Evolutionary conservation across 345 rosid species (phyloP), one percentile per base, ranked within the genome.

Genomic region (Gossypium thurberi): DNA sequence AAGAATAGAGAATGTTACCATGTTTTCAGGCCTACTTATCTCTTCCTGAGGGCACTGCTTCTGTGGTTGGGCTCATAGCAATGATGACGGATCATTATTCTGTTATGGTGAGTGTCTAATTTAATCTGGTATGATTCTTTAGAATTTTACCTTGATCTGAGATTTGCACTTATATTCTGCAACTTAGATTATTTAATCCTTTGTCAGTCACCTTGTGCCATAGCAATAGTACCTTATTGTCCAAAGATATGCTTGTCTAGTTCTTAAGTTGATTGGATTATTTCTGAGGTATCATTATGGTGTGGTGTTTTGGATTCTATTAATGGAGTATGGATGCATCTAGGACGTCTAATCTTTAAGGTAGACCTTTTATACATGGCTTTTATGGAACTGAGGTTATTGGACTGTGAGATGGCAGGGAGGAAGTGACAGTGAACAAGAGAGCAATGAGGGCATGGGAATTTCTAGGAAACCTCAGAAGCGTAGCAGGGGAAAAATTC

Each of bases 11-110:
- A 17, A 44, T 55, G 53, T 10, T 25, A 10, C 23, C 10, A 17
- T 78, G n/a, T 78, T 77, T 79, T 82, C 86, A 91, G 97, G 97
- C 97, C 51, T 91, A 91, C 82, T 84, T 91, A 82, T 89, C 93
- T 82, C 97, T 91, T 82, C 93, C 94, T 37, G 90, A 86, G 75
- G 97, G 97, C 74, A 87, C 88, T 79, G 92, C 94, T 76, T 91
- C 97, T 55, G 88, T 85, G 73, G 89, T 90, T 81, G 97, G 97
- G 72, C 85, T 91, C 43, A 86, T 76, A 78, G 97, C 97, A 11
- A 89, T 91, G 97, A 91, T 89, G 97, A 91, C 94, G 2, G 97
- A 89, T 83, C 92, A 91, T 80, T 91, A 91, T 77, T 79, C 84
- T 76, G 82, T 84, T 77, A 73, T 87, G 90, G 97, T 91, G 77